Conservation (phyloP, 2,329 filamentous ascomycete species). For the Colletotrichum destructivum region DNA sequence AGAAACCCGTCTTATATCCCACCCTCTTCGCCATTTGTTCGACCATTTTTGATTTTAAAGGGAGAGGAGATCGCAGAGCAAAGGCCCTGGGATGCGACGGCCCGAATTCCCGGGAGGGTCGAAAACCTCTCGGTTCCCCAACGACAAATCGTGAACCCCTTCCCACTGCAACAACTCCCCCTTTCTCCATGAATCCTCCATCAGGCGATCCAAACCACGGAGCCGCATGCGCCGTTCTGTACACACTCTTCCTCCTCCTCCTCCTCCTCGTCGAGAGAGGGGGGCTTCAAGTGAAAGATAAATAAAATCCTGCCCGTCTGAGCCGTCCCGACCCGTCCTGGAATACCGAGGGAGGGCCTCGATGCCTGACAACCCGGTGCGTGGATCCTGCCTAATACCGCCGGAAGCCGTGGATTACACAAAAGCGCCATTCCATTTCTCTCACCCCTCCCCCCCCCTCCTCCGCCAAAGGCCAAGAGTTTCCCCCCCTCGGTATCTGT, state of each 20-base stretch:
- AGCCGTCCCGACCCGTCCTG: neutral
- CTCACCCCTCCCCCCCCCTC: neutral
- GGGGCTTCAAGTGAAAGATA: neutral
- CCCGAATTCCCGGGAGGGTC: slow-evolving; percentile 20
- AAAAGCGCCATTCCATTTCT: neutral
- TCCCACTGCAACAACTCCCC: neutral
- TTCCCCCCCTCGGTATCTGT: neutral
- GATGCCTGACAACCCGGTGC: neutral
- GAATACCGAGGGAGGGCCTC: neutral
- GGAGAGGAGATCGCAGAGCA: no score
- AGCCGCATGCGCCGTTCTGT: slow-evolving; percentile 26
- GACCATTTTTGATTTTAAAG: neutral
- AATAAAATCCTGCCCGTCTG: neutral
- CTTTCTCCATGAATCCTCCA: neutral
- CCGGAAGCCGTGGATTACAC: no score
- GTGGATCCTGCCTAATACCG: neutral
- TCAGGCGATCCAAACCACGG: slow-evolving; percentile 11
- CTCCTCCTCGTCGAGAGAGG: no score
- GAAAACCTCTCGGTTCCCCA: neutral
- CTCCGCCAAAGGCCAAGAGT: neutral
- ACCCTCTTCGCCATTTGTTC: neutral
- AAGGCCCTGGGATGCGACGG: slow-evolving; percentile 39
- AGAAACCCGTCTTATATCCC: neutral
- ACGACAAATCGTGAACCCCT: neutral
- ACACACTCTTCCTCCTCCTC: neutral